Base-by-base conservation (phyloP, 192 early-diverging fungal genomes). In the Physocladia obscura region DNA sequence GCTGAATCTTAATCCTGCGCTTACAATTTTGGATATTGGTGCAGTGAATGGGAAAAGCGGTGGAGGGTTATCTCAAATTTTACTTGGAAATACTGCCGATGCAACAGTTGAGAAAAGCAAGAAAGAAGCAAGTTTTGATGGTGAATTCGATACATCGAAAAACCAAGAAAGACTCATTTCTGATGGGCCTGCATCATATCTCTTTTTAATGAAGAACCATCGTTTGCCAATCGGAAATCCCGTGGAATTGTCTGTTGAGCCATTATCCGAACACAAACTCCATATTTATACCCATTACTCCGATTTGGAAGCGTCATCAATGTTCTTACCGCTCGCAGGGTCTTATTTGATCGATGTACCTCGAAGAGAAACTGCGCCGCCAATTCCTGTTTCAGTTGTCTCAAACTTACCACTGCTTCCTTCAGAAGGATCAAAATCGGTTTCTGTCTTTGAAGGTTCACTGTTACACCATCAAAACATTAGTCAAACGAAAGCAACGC, bases 331-430 rank as follows among this genome's bases (percentile, higher is more conserved):
- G 22, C 37, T 68, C 8, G 50, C 65, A 24, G 39, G 39, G 5
- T 49, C 51, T 35, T 68, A 68, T 31, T 27, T 56, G 4, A 15
- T 68, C 8, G 37, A 26, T 39, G 65, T 68, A 15, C 65, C 65
- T 8, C 27, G 65, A 27, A 30, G 65, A 37, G 51, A 68, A 57
- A n/a, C 40, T 15, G n/a, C 39, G 19, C 38, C 59, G 17, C 26
- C 39, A 35, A 62, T n/a, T 22, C 30, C 5, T 62, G 27, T 27
- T 19, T 30, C 49, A 38, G 40, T 35, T 0, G 40, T 19, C 51
- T 24, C 24, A 11, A 49, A 15, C 30, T 1, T 31, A 17, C 65
- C 50, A 4, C 37, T 68, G 4, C 8, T 49, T 15, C 65, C 65
- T 3, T 38, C 50, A 1, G 54, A 57, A 21, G 54, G 54, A 4